phyloP scores from a whole-genome alignment of 2,329 filamentous ascomycete genomes.

The Byssothecium circinans region DNA sequence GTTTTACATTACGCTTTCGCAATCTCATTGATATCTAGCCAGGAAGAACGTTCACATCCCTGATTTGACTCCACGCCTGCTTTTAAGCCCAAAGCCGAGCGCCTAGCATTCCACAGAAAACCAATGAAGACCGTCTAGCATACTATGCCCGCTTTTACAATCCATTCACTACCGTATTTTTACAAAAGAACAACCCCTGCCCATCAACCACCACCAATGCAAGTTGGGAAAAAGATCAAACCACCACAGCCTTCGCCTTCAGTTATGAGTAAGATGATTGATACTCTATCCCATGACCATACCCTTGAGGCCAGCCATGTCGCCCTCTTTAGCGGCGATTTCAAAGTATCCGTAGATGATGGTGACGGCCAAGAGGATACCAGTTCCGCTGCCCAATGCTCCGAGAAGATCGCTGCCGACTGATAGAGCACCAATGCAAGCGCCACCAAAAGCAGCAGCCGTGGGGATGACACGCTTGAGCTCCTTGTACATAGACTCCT shows the following conservation, averaged over 20 bases:
- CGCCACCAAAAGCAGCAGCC: conserved; percentile 95
- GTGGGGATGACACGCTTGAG: conserved; percentile 99
- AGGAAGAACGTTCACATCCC: conserved; percentile 1
- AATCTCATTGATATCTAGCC: conserved; percentile 4
- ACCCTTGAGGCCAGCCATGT: conserved; percentile 76
- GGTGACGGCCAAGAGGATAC: conserved; percentile 98
- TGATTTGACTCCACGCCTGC: neutral
- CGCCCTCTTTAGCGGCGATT: conserved; percentile 97
- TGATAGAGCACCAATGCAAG: conserved; percentile 96
- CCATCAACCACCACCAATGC: conserved; percentile 1
- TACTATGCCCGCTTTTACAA: conserved; percentile 6
- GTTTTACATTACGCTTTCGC: neutral
- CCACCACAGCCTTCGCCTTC: neutral
- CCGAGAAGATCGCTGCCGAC: conserved; percentile 95
- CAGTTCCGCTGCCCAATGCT: conserved; percentile 92
- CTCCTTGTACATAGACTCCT: conserved; percentile 99
- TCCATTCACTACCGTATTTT: conserved; percentile 5
- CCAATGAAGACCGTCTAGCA: conserved; percentile 5
- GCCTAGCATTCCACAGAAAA: neutral
- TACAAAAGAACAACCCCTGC: neutral
- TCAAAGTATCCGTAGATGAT: conserved; percentile 99
- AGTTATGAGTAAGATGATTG: neutral
- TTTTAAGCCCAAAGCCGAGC: neutral
- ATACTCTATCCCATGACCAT: conserved; percentile 58
- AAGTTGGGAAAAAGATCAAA: conserved; percentile 4